Base-by-base conservation (phyloP, 192 early-diverging fungal genomes). In the Coemansia sp. region DNA sequence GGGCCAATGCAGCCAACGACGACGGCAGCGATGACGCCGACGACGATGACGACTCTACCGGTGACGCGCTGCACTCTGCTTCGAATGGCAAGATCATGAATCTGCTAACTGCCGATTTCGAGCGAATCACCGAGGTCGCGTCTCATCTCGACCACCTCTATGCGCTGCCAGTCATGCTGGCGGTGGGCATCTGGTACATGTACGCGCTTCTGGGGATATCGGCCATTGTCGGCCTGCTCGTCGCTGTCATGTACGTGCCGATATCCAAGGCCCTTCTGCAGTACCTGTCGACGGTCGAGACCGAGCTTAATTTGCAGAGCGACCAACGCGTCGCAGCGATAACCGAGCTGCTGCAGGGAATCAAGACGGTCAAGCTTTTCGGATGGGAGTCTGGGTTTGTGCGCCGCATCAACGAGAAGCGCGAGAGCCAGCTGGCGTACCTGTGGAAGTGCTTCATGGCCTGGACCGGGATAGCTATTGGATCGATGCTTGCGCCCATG, bases 311-410 rank as follows among this genome's bases (percentile, higher is more conserved):
- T 54, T 54, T 72, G 7, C 72, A 86, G 35, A 81, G 83, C 51
- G 94, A 96, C 68, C 83, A 89, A 61, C 84, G 94, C 14, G 77
- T 96, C 25, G 82, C 86, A 29, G 75, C 83, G 42, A 87, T 91
- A 34, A 96, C 90, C 57, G 93, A 97, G 79, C 76, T 91, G 27
- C 69, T 95, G 25, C 84, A 91, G 74, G 93, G 91, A 23, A 95
- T 98, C 50, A 84, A 91, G 42, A 88, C 96, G 23, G 86, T 98
- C 54, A 98, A 98, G 67, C 87, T 96, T 66, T 90, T 91, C 72
- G 89, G 87, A 23, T 93, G 91, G 91, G 90, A 91, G 72, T 57
- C 79, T 19, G 81, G 82, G 57, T 93, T 97, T 62, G 58, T 85
- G 47, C 77, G 82, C 22, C 83, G 86, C 48, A 76, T 95, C 14